phyloP scores from a whole-genome alignment of 2,329 filamentous ascomycete species.

The Zymoseptoria pseudotritici region DNA sequence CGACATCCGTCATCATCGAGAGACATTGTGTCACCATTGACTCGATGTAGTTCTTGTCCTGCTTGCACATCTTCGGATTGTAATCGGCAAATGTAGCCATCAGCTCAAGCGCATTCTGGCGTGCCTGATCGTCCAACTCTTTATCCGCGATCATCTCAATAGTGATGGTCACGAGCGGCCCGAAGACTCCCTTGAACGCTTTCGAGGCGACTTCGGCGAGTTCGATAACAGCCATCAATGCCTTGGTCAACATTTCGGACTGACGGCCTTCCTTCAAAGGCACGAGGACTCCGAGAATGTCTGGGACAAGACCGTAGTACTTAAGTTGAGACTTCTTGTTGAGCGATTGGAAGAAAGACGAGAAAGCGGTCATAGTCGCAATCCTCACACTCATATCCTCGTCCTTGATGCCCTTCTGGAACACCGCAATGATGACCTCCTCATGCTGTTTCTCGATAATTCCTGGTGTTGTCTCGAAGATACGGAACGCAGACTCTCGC shows the following conservation, averaged over 20 bases:
- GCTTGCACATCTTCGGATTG: conserved; percentile 87
- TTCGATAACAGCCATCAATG: conserved; percentile 84
- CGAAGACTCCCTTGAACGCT: conserved; percentile 96
- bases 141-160: conserved; percentile 94
- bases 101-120: conserved; percentile 90
- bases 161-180: conserved; percentile 84
- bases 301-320: conserved; percentile 79
- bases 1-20: conserved; percentile 96
- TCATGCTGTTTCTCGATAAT: conserved; percentile 97
- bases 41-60: conserved; percentile 81
- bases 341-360: conserved; percentile 88
- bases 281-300: conserved; percentile 88
- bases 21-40: conserved; percentile 99
- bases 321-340: conserved; percentile 81
- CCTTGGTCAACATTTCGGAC: conserved; percentile 83
- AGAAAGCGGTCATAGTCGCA: conserved; percentile 92
- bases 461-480: conserved; percentile 88
- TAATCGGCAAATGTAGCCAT: conserved; percentile 98
- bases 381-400: conserved; percentile 79
- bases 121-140: conserved; percentile 78
- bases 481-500: conserved; percentile 86
- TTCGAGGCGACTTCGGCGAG: conserved; percentile 89
- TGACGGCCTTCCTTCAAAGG: conserved; percentile 88
- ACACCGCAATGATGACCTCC: conserved; percentile 78
- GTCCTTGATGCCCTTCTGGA: conserved; percentile 88